These are phyloP conservation scores for Hyaloscypha variabilis DNA, from an alignment of 495 filamentous ascomycete species.

Conservation along the genomic window DNA sequence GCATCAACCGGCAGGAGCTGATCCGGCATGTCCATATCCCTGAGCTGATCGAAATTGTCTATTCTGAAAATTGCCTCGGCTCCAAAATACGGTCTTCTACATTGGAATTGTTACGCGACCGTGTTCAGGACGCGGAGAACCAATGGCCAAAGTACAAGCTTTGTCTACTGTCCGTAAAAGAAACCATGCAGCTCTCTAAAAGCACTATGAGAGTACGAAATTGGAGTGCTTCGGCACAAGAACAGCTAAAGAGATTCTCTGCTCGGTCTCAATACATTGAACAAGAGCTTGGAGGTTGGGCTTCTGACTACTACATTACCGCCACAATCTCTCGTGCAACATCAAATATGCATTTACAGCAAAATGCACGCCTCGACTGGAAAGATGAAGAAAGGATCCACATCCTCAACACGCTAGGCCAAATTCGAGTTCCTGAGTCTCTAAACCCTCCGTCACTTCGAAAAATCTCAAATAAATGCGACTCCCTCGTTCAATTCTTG, in stretches of 20 bases:
- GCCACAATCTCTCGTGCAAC: neutral
- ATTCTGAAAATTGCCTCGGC: constrained; percentile 46
- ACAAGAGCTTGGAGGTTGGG: constrained; percentile 5
- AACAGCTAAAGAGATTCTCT: neutral
- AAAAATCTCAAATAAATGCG: constrained; percentile 10
- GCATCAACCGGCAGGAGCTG: constrained; percentile 67
- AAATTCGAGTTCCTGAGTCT: neutral
- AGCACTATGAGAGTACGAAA: constrained; percentile 34
- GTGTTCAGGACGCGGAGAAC: constrained; percentile 59
- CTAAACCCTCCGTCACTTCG: neutral
- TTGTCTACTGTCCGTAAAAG: constrained; percentile 42
- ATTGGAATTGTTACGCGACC: constrained; percentile 53
- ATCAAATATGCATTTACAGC: neutral
- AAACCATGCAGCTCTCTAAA: constrained; percentile 51
- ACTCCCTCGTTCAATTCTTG: constrained; percentile 9
- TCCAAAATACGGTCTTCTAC: constrained; percentile 40
- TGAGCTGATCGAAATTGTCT: constrained; percentile 48
- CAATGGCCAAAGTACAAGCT: constrained; percentile 48
- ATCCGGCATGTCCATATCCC: constrained; percentile 67
- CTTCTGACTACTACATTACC: constrained; percentile 8
- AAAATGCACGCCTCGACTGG: neutral
- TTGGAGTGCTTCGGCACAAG: constrained; percentile 10
- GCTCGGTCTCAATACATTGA: neutral
- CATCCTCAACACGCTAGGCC: neutral
- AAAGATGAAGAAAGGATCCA: constrained; percentile 1